Evolutionary conservation across 2,329 filamentous ascomycete genomes (phyloP), one percentile per base, ranked within the genome.

Genomic region (Talaromyces sp.): DNA sequence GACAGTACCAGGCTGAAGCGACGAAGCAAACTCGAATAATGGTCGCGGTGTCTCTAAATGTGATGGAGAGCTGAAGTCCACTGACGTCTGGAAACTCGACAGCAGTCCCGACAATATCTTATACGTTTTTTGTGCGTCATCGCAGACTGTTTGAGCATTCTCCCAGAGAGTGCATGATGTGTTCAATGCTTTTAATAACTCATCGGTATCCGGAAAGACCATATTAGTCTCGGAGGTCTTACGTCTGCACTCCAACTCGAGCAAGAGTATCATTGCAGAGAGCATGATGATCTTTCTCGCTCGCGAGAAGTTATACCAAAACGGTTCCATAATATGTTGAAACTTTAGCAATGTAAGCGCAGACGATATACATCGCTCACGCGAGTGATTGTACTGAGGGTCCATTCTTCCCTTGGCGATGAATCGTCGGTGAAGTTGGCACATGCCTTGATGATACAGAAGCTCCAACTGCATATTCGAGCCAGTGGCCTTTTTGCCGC

Each of bases 361-460:
- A 83, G 48, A 99, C 82, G 60, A 95, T 88, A 69, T 90, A 88
- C 82, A 97, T 84, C 0, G 92, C 91, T 1, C 93, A 90, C 94
- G 87, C 2, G 93, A 97, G 73, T 95, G 91, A 10, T 88, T 86
- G 72, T 96, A 98, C 9, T 92, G 86, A 10, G 90, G 82, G 70
- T 94, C 94, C 65, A 90, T 86, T 59, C 90, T 84, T 6, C 92
- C 91, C 64, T 88, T 86, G 13, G 86, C 83, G 65, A 97, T 84
- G 75, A 94, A 97, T 68, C 93, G 93, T 59, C 93, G 86, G 76
- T 99, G 95, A 47, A 99, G 84, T 24, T 97, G 86, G 71, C 92
- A 96, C 71, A 96, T 85, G n/a, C 93, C 90, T 78, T 96, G 97
- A 68, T 96, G 88, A 73, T 93, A 96, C 5, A 97, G 24, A 19